These are phyloP conservation scores for Stenogyne calaminthoides DNA, from an alignment of 305 asterid genomes.

Conservation along the genomic window DNA sequence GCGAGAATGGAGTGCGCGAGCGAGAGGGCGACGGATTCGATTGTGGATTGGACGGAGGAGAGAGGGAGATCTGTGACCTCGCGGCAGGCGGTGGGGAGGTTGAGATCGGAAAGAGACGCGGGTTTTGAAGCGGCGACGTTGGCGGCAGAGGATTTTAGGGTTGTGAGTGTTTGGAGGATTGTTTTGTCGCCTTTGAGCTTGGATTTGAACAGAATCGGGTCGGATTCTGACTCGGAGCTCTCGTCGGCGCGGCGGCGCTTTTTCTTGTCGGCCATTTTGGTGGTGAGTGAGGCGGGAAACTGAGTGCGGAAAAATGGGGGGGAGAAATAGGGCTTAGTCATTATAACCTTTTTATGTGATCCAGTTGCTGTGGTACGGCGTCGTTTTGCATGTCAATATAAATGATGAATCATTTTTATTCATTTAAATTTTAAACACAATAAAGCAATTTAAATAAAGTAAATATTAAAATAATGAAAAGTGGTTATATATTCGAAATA, in stretches of 20 bases:
- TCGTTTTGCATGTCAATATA: neutral
- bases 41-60: constrained; percentile 62
- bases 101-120: constrained; percentile 62
- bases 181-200: constrained; percentile 59
- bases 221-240: constrained; percentile 50
- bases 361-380: neutral
- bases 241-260: constrained; percentile 67
- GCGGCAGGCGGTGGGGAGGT: constrained; percentile 73
- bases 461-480: no score
- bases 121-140: constrained; percentile 48
- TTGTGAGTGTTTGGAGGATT: constrained; percentile 57
- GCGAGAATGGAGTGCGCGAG: constrained; percentile 78
- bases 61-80: constrained; percentile 77
- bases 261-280: constrained; percentile 63
- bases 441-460: no score
- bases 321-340: constrained; percentile 30
- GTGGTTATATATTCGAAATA: no score
- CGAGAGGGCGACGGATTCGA: constrained; percentile 59
- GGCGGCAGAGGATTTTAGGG: constrained; percentile 47
- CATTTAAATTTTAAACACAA: no score
- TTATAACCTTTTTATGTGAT: neutral
- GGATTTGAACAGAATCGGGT: constrained; percentile 56
- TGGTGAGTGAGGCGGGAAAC: constrained; percentile 44
- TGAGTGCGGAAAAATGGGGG: constrained; percentile 15
- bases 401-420: no score